Evolutionary conservation across 2,329 filamentous ascomycete species (phyloP), one percentile per base, ranked within the genome.

Genomic region (Penicillium sp.): DNA sequence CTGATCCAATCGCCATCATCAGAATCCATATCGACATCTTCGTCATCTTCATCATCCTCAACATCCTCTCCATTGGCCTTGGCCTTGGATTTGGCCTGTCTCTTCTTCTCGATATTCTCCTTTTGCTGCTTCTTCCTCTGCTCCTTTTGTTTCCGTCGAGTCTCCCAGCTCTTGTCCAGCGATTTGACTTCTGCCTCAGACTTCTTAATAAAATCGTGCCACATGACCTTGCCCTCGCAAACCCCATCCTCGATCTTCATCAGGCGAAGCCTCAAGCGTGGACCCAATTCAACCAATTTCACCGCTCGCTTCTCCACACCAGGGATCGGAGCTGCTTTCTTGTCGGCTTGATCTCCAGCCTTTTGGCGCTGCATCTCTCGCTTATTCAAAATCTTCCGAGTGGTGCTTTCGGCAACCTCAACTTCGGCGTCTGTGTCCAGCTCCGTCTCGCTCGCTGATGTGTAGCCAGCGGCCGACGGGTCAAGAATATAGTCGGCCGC

Each of bases 211-310:
- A 87, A 93, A 60, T 95, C 88, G 64, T 98, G 92, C 92, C 92
- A 98, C 84, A 98, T 85, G 39, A 95, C 77, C 61, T 87, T 92
- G 33, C 92, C 92, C 16, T 77, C 76, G 55, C 88, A 95, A 5
- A 96, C 67, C 1, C 90, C 92, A 54, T 98, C 92, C 60, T 98
- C 92, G 3, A 98, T 89, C 69, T 98, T 98, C 38, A 87, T 89
- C 66, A 98, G 72, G 20, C 90, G 80, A 27, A 98, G 69, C 44
- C 79, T 83, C 84, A 98, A 82, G 37, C 92, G 79, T 1, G 92
- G 92, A 0, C 92, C 92, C 0, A 98, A 70, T 66, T 98, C 92
- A 3, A 94, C 82, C 5, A 98, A 72, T 61, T 94, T 95, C 14
- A 98, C 85, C 0, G 85, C 89, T 30, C 87, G 79, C 53, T 86